Base-by-base conservation (phyloP, 2,329 filamentous ascomycete species). In the Rutstroemia sp. region DNA sequence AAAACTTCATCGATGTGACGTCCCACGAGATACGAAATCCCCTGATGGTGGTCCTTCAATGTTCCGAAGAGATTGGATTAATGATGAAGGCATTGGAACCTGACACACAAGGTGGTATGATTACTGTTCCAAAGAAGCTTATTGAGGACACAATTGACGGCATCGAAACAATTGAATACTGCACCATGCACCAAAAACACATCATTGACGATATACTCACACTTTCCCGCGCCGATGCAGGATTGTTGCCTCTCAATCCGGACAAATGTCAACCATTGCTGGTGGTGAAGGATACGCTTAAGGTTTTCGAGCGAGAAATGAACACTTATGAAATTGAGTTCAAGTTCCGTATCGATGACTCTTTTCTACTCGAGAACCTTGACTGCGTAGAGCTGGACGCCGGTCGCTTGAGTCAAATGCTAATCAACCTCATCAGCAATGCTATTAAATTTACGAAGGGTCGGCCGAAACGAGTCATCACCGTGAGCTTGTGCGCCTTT, bases 351-450 rank as follows among this genome's bases (percentile, higher is more conserved):
- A 76, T 88, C 14, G 82, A 87, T 62, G 67, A 78, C 19, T 86
- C 84, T 0, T 87, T 84, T 65, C 73, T 73, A 8, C 71, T 77
- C 1, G 72, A 84, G 1, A 72, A 72, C 0, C 73, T 88, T 36
- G 80, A 86, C 34, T 89, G 83, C 75, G 81, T 91, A 2, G 72
- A 77, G 27, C 71, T 90, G 25, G 89, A 92, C 67, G 84, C 88
- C 0, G 87, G 84, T 12, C 78, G 88, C 21, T 82, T 92, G 48
- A 79, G 88, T 50, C 88, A 92, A 69, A 85, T 92, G 0, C 75
- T 92, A 3, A 89, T 92, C 68, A 92, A 92, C 64, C 76, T 92
- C 1, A 80, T 88, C 10, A 89, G 87, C 5, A 92, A 92, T 64
- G 87, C 88, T 0, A 84, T 92, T 69, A 92, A 92, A 65, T 92